Conservation (phyloP, 495 filamentous ascomycete species). For the Chaetomidium leptoderma region DNA sequence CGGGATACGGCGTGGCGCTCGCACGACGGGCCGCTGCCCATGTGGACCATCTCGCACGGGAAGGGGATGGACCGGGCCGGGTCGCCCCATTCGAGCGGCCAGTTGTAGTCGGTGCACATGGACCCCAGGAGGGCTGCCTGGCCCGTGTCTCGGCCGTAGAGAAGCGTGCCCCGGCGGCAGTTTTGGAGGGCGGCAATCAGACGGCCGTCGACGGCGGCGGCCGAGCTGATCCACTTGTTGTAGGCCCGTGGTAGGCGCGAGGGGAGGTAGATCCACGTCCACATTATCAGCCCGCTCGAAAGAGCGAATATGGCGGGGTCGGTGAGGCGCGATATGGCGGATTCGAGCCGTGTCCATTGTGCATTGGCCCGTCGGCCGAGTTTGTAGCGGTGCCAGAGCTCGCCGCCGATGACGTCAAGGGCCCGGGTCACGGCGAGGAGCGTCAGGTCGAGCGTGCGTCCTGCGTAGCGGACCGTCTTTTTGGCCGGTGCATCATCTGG, state of each 20-base stretch:
- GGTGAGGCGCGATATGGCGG: conserved; percentile 48
- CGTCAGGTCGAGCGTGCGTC: conserved; percentile 81
- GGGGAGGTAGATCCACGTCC: conserved; percentile 80
- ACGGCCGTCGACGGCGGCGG: conserved; percentile 73
- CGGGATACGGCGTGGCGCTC: conserved; percentile 71
- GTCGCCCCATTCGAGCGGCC: conserved; percentile 71
- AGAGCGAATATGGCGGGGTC: conserved; percentile 72
- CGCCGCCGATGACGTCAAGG: conserved; percentile 63
- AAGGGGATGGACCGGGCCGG: conserved; percentile 69
- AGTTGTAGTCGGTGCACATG: conserved; percentile 71
- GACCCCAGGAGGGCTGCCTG: conserved; percentile 63
- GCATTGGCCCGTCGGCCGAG: conserved; percentile 33
- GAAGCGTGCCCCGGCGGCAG: conserved; percentile 57
- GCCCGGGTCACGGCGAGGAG: conserved; percentile 75
- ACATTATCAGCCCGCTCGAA: conserved; percentile 81
- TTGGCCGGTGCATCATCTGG: conserved; percentile 1
- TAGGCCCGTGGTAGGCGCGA: conserved; percentile 68
- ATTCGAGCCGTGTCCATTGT: conserved; percentile 51
- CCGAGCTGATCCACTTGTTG: conserved; percentile 78
- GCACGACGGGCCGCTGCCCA: conserved; percentile 71
- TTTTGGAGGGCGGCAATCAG: conserved; percentile 70
- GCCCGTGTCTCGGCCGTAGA: conserved; percentile 76
- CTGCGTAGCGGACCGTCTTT: conserved; percentile 54
- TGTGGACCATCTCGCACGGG: conserved; percentile 85
- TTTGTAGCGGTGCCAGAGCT: conserved; percentile 56